A percentile compares a stretch with the other conserved stretches of the same genome.
phyloP scores from a whole-genome alignment of 495 filamentous ascomycete species.

The Talaromyces ruber region DNA sequence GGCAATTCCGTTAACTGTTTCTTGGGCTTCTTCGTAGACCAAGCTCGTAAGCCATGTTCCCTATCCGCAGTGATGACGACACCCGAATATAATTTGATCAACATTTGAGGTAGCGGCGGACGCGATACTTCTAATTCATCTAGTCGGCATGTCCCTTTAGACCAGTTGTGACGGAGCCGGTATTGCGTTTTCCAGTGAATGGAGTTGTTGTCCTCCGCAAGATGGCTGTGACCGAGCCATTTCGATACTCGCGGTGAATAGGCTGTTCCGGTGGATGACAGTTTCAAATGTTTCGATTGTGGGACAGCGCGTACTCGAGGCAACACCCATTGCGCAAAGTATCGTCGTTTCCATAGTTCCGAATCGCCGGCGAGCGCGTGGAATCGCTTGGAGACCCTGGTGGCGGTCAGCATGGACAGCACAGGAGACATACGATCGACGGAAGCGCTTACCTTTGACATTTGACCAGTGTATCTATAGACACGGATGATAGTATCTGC shows the following conservation, averaged over 20 bases:
- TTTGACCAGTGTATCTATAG: slow-evolving; percentile 56
- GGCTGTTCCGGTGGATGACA: slow-evolving; percentile 32
- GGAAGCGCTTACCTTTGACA: slow-evolving; percentile 50
- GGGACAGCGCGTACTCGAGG: slow-evolving; percentile 74
- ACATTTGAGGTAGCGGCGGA: slow-evolving; percentile 44
- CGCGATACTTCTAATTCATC: slow-evolving; percentile 64
- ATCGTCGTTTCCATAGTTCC: slow-evolving; percentile 85
- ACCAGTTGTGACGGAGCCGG: slow-evolving; percentile 88
- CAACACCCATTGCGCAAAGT: slow-evolving; percentile 82
- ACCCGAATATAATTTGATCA: slow-evolving; percentile 66
- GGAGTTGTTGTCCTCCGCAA: slow-evolving; percentile 35
- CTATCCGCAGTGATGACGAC: slow-evolving; percentile 73
- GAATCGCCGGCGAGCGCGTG: slow-evolving; percentile 68
- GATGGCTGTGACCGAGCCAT: slow-evolving; percentile 71
- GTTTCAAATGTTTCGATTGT: slow-evolving; percentile 43
- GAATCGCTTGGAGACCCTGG: slow-evolving; percentile 70
- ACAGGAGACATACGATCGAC: not conserved
- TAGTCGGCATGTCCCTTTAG: slow-evolving; percentile 69
- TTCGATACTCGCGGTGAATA: slow-evolving; percentile 67
- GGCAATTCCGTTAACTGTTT: slow-evolving; percentile 18
- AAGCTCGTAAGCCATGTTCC: slow-evolving; percentile 61
- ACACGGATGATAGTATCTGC: slow-evolving; percentile 70
- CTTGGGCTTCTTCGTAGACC: slow-evolving; percentile 56
- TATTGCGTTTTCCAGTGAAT: slow-evolving; percentile 89
- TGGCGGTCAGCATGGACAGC: not conserved